Base-by-base conservation (phyloP, 1,284 basidiomycete species). In the Cutaneotrichosporon sp. region DNA sequence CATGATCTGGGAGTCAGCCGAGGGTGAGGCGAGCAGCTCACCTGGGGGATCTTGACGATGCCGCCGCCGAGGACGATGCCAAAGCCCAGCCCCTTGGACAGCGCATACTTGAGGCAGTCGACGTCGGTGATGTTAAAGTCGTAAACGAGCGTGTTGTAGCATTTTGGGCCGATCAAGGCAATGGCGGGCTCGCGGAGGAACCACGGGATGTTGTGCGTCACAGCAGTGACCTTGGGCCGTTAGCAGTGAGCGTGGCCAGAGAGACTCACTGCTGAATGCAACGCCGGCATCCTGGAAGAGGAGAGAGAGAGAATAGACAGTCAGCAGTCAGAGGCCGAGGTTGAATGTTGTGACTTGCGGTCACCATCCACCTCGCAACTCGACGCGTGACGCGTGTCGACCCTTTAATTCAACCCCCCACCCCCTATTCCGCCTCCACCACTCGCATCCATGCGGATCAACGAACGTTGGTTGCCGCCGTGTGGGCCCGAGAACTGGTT, bases 21-120 rank as follows among this genome's bases (percentile, higher is more conserved):
- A 80, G 81, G 6, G 86, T 69, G 63, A 89, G 87, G 88, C 66
- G 7, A 54, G 38, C 42, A 45, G 63, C 71, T 71, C 11, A 92
- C 79, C 73, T 98, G 95, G 4, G 95, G 95, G 14, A 98, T 84
- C 81, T 98, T 98, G 87, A 98, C 91, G 65, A 98, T 92, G 27
- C 89, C 60, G 2, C 95, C 94, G 55, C 94, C 95, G 1, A 92
- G 82, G 45, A 98, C 93, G 65, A 99, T 95, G 0, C 90, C 95
- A 29, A 98, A 81, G 0, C 95, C 95, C 9, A 99, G 82, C 0
- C 87, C 92, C 75, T 98, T 99, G 3, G 94, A 97, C 57, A 97
- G 79, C 2, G 91, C 87, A 76, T 92, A 92, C 77, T 93, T 93
- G 75, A 99, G 83, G 77, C 95, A 99, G 63, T 89, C 83, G 9